Base-by-base conservation (phyloP, 2,329 filamentous ascomycete species). In the Monilinia aucupariae region DNA sequence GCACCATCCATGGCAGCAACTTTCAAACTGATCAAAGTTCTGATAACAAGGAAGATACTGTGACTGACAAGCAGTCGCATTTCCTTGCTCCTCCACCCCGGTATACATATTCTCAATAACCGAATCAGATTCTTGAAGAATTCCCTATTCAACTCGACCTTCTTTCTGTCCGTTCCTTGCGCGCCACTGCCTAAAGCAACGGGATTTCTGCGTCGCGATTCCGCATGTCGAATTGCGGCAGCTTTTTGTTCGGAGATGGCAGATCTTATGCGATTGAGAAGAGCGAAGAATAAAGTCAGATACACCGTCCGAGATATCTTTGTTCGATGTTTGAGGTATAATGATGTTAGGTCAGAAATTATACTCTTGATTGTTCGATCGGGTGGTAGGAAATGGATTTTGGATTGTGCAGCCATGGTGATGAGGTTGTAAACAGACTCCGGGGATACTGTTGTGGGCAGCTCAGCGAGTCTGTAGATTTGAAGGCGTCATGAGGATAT, bases 1-100 rank as follows among this genome's bases (percentile, higher is more conserved):
- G 87, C 87, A 52, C 94, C 94, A 76, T 99, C 94, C 80, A 99
- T 87, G 75, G 96, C 92, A 2, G 94, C 94, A 27, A 99, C 94
- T 76, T 96, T 96, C 71, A 99, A 76, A 76, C 92, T 97, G 70
- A 99, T 92, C 72, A 99, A 78, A 1, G 94, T 97, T 70, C 94
- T 81, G 65, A 97, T 76, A 25, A 99, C 89, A 69, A 99, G 78
- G 74, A 99, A 99, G 71, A 97, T 85, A 73, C 89, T 96, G 75
- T 99, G 94, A 76, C 91, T 96, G 70, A 93, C 81, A 64, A 99
- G 79, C 70, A 99, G 78, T 67, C 92, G 80, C 39, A 93, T 81
- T 79, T 99, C 94, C 75, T 92, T 92, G 76, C 89, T 96, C 73
- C 84, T 83, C 88, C 90, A 96, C 53, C 92, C 89, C 0, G 94